phyloP scores from a whole-genome alignment of 805 yeast species.

The Kazachstania taianensis region DNA sequence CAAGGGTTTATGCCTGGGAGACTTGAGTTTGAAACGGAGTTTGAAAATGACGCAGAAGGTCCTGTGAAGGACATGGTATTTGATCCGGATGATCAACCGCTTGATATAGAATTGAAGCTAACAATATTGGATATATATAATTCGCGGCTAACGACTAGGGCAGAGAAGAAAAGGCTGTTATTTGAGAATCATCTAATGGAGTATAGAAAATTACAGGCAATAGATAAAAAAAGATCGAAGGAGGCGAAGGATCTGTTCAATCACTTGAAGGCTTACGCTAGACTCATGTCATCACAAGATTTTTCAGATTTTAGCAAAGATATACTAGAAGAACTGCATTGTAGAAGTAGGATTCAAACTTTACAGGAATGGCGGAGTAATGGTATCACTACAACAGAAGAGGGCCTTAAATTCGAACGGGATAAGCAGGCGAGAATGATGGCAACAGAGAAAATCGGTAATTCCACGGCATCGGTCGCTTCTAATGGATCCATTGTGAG shows the following conservation, averaged over 20 bases:
- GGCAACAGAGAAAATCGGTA: slow-evolving; percentile 46
- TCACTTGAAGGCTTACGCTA: slow-evolving; percentile 68
- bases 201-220: slow-evolving; percentile 67
- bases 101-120: slow-evolving; percentile 83
- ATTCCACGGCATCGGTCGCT: slow-evolving; percentile 17
- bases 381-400: slow-evolving; percentile 77
- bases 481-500: slow-evolving; percentile 13
- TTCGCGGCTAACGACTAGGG: slow-evolving; percentile 79
- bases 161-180: slow-evolving; percentile 80
- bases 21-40: slow-evolving; percentile 90
- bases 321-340: slow-evolving; percentile 64
- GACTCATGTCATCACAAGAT: slow-evolving; percentile 72
- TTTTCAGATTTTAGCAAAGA: slow-evolving; percentile 67
- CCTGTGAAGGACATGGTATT: slow-evolving; percentile 92
- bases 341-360: slow-evolving; percentile 75
- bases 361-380: slow-evolving; percentile 88
- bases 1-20: slow-evolving; percentile 99
- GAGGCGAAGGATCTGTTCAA: slow-evolving; percentile 81
- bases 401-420: slow-evolving; percentile 77
- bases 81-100: slow-evolving; percentile 82
- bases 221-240: slow-evolving; percentile 76
- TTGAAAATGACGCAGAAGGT: slow-evolving; percentile 92
- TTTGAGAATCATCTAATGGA: slow-evolving; percentile 72
- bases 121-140: slow-evolving; percentile 84
- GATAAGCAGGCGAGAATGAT: slow-evolving; percentile 66